Base-by-base conservation (phyloP, 2,329 filamentous ascomycete genomes). In the Trichoderma afroharzianum region DNA sequence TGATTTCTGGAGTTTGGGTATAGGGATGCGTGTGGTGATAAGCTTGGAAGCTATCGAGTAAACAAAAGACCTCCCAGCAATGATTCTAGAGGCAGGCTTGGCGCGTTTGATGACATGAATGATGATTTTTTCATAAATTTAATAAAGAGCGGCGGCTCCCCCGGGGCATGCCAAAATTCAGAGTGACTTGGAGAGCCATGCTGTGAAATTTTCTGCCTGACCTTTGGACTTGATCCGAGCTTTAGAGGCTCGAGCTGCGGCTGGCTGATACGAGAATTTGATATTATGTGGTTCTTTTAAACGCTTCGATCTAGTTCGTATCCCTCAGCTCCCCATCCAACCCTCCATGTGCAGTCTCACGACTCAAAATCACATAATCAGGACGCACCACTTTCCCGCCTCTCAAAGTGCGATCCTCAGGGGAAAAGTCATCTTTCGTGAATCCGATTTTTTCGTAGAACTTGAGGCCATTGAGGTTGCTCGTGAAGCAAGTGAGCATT, bases 401-500 rank as follows among this genome's bases (percentile, higher is more conserved):
- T 6, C 89, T 82, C 72, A 92, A 79, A 71, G 81, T 84, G 73
- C 86, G 83, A 39, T 86, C 83, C 43, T 77, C 77, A 0, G 89
- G 90, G 15, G 88, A 90, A 63, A 83, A 85, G 9, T 83, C 84
- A 74, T 91, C 89, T 58, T 80, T 83, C 47, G 74, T 80, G 76
- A 88, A 91, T 0, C 91, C 91, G 14, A 89, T 78, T 72, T 83
- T 86, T 61, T 83, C 79, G 79, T 94, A 94, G 75, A 93, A 91
- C 3, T 75, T 77, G 53, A 87, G 80, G 0, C 87, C 92, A 3
- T 80, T 80, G 36, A 80, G 74, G 77, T 94, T 94, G 73, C 84
- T 84, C 66, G 85, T 80, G 77, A 93, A 94, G 76, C 91, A 92
- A 1, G 91, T 93, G 76, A 94, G 82, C 92, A 94, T 94, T 59